A percentile compares a stretch with the other conserved stretches of the same genome.
phyloP scores from a whole-genome alignment of 805 yeast species.

The Pichia ethanolica region DNA sequence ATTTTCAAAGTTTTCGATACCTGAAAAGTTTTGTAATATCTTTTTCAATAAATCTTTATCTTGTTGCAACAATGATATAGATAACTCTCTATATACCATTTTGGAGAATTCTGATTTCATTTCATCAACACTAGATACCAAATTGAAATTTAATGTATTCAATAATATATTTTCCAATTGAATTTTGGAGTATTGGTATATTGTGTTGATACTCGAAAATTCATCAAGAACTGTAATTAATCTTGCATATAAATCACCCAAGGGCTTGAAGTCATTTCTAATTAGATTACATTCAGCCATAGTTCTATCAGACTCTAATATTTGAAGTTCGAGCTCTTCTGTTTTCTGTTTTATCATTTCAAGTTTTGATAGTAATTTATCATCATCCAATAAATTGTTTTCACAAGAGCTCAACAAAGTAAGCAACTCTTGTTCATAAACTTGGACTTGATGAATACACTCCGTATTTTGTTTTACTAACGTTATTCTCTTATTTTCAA shows the following conservation, averaged over 20 bases:
- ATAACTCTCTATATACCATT: slow-evolving; percentile 38
- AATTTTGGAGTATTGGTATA: slow-evolving; percentile 43
- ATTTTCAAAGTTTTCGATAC: not conserved
- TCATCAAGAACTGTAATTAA: slow-evolving; percentile 42
- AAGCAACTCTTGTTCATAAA: slow-evolving; percentile 54
- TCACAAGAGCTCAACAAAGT: slow-evolving; percentile 46
- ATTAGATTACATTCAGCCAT: slow-evolving; percentile 47
- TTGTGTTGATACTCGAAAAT: slow-evolving; percentile 35
- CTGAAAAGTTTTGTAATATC: slow-evolving; percentile 20
- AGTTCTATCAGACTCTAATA: slow-evolving; percentile 46
- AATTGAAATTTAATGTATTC: not conserved
- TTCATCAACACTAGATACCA: slow-evolving; percentile 20
- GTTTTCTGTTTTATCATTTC: slow-evolving; percentile 64
- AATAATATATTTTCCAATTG: not conserved
- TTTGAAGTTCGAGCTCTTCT: slow-evolving; percentile 40
- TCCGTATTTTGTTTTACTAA: slow-evolving; percentile 51
- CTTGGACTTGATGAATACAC: slow-evolving; percentile 45
- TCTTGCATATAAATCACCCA: slow-evolving; percentile 49
- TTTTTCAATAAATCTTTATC: slow-evolving; percentile 39
- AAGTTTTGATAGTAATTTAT: slow-evolving; percentile 48
- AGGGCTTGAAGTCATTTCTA: slow-evolving; percentile 39
- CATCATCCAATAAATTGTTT: slow-evolving; percentile 64
- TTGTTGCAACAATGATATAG: slow-evolving; percentile 37
- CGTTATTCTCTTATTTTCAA: slow-evolving; percentile 50
- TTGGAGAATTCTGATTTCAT: slow-evolving; percentile 35